Conservation (phyloP, 2,329 filamentous ascomycete species). For the Cercospora zeae-maydis region DNA sequence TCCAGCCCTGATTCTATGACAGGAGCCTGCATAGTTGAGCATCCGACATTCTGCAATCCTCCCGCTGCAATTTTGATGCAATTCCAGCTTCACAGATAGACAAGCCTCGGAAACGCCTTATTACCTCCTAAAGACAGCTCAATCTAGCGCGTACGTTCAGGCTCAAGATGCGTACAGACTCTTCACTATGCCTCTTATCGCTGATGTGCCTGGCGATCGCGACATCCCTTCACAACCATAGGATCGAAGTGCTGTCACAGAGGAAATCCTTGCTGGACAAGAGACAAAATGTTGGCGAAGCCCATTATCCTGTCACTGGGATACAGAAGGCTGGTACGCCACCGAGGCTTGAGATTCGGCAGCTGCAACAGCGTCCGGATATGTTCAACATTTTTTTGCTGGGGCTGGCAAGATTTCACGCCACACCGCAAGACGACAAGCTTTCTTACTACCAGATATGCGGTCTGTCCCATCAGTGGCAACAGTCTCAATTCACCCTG, state of each 20-base stretch:
- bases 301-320: constrained; percentile 32
- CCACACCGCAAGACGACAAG: constrained; percentile 58
- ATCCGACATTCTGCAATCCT: background rate
- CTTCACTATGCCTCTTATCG: background rate
- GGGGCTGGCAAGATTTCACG: constrained; percentile 69
- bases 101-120: background rate
- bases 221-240: constrained; percentile 17
- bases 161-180: background rate
- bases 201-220: background rate
- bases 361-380: constrained; percentile 60
- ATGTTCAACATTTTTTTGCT: constrained; percentile 75
- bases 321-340: constrained; percentile 34
- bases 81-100: background rate
- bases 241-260: constrained; percentile 18
- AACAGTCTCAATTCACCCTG: background rate
- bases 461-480: constrained; percentile 49
- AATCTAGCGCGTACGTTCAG: background rate
- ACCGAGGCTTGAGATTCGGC: constrained; percentile 62
- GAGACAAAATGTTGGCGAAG: constrained; percentile 20
- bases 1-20: background rate
- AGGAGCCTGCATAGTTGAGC: background rate
- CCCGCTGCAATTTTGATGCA: background rate
- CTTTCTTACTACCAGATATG: constrained; percentile 77
- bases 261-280: background rate
- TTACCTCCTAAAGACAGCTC: background rate